These are phyloP conservation scores for Rachicladosporium sp. DNA, from an alignment of 2,329 filamentous ascomycete genomes.

Conservation along the genomic window DNA sequence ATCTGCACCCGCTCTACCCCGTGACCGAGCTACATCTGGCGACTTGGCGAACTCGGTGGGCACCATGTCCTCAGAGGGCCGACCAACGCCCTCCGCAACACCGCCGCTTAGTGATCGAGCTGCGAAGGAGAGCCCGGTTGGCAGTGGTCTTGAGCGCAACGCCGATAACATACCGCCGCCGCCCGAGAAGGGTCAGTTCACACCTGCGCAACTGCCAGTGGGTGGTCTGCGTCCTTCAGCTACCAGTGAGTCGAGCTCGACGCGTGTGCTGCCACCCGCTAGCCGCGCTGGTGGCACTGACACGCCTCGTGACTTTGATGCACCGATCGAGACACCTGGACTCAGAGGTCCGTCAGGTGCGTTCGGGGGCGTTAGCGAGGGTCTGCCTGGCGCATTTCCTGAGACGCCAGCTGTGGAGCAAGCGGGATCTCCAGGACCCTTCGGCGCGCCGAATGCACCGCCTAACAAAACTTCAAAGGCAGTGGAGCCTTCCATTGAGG, in stretches of 20 bases:
- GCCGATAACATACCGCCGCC: conserved; percentile 49
- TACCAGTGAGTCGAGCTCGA: conserved; percentile 46
- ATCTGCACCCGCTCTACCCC: conserved; percentile 9
- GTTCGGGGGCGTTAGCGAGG: conserved; percentile 10
- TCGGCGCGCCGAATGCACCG: too few species aligned
- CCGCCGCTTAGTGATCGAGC: conserved; percentile 42
- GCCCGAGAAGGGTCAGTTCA: conserved; percentile 64
- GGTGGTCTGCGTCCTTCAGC: conserved; percentile 39
- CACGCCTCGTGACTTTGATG: conserved; percentile 12
- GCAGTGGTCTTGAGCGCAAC: conserved; percentile 14
- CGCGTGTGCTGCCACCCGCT: conserved; percentile 19
- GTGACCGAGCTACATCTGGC: conserved; percentile 27
- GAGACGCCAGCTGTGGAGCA: conserved; percentile 1
- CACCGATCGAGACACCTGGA: conserved; percentile 3
- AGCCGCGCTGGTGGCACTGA: conserved; percentile 19
- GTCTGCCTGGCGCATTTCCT: conserved; percentile 39
- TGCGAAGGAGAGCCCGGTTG: conserved; percentile 38
- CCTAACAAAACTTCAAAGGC: too few species aligned
- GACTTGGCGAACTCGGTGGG: not conserved
- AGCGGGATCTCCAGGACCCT: too few species aligned
- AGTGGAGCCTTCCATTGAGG: not conserved
- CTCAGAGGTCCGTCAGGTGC: not conserved
- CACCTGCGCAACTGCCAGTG: conserved; percentile 63
- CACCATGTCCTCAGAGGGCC: conserved; percentile 21
- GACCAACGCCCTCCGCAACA: conserved; percentile 50